These are phyloP conservation scores for Pythium utonaiense DNA, from an alignment of 352 stramenopile species.

Conservation along the genomic window DNA sequence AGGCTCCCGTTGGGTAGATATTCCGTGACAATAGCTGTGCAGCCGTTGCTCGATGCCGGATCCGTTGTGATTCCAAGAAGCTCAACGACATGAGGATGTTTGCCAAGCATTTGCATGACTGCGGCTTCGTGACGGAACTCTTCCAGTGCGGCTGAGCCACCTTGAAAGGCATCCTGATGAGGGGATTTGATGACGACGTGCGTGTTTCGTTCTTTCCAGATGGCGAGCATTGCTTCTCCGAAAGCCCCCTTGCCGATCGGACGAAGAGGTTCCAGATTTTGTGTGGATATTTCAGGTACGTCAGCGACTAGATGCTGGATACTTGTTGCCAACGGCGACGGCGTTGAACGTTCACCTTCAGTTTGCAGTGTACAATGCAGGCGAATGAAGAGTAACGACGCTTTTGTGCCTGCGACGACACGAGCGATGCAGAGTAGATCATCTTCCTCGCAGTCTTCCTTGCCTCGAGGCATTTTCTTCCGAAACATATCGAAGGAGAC, in stretches of 20 bases:
- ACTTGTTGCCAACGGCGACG: slow-evolving; percentile 15
- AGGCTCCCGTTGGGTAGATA: slow-evolving; percentile 68
- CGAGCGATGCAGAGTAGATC: slow-evolving; percentile 48
- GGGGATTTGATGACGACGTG: slow-evolving; percentile 71
- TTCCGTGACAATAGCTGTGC: slow-evolving; percentile 50
- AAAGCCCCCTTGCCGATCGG: slow-evolving; percentile 64
- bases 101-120: slow-evolving; percentile 71
- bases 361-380: slow-evolving; percentile 11
- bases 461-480: slow-evolving; percentile 15
- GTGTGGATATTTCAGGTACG: slow-evolving; percentile 43
- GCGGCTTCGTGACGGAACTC: slow-evolving; percentile 66
- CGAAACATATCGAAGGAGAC: slow-evolving; percentile 61
- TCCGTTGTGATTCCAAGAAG: slow-evolving; percentile 44
- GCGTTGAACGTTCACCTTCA: not conserved
- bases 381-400: slow-evolving; percentile 64
- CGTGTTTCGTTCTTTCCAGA: slow-evolving; percentile 42
- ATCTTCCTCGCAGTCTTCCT: slow-evolving; percentile 21
- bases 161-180: slow-evolving; percentile 37
- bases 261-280: slow-evolving; percentile 47
- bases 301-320: slow-evolving; percentile 45
- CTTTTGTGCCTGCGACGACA: slow-evolving; percentile 53
- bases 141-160: slow-evolving; percentile 37
- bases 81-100: slow-evolving; percentile 70
- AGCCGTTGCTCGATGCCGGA: slow-evolving; percentile 9
- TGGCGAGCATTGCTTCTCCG: slow-evolving; percentile 61